A percentile compares a stretch with the other conserved stretches of the same genome.
phyloP scores from a whole-genome alignment of 78 protist species.

The Corallochytrium limacisporum region DNA sequence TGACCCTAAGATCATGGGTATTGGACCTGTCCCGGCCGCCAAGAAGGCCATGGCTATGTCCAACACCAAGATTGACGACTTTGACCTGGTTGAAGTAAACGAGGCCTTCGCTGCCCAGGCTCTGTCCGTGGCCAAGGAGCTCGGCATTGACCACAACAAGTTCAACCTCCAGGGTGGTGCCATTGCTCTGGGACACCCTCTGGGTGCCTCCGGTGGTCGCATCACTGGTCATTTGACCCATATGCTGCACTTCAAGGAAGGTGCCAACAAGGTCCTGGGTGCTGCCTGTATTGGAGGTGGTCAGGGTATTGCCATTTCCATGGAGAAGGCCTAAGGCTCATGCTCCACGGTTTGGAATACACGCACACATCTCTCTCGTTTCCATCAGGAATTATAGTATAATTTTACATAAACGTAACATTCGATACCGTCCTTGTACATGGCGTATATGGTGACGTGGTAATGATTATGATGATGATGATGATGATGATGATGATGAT shows the following conservation, averaged over 20 bases:
- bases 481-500: too few species aligned
- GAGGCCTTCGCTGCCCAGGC: constrained; percentile 70
- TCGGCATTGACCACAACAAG: neutral
- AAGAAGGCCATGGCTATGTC: neutral
- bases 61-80: neutral
- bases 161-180: constrained; percentile 72
- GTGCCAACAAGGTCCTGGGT: constrained; percentile 37
- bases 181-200: constrained; percentile 79
- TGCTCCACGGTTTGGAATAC: neutral
- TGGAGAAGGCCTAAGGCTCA: constrained; percentile 10
- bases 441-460: too few species aligned
- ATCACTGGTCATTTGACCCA: constrained; percentile 45
- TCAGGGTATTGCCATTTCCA: constrained; percentile 50
- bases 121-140: constrained; percentile 21
- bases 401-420: neutral
- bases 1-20: constrained; percentile 40
- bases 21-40: constrained; percentile 23
- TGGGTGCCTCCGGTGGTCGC: constrained; percentile 58
- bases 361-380: neutral
- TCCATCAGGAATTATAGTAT: too few species aligned
- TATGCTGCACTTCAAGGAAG: neutral
- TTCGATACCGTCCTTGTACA: neutral
- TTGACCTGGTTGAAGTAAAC: constrained; percentile 57
- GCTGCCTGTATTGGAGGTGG: constrained; percentile 75
- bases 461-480: too few species aligned